Percentiles rank a stretch among this genome's conserved stretches.
Conservation (phyloP, 805 yeast species). For the Saccharomycopsis selenospora region DNA sequence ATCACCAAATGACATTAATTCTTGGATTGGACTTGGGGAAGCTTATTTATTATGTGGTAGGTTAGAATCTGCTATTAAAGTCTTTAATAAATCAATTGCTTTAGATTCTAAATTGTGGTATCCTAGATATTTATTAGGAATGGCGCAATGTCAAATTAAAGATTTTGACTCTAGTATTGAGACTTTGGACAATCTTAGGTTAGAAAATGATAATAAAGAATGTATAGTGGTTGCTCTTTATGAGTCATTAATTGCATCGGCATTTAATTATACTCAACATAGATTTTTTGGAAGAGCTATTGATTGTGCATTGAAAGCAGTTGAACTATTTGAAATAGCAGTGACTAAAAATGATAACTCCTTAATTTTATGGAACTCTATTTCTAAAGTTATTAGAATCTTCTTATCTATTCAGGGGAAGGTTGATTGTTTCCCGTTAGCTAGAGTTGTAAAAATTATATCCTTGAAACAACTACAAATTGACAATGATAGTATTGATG, state of each 20-base stretch:
- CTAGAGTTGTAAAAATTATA: constrained; percentile 28
- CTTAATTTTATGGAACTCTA: constrained; percentile 57
- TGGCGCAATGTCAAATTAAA: constrained; percentile 53
- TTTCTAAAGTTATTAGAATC: constrained; percentile 50
- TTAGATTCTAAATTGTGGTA: constrained; percentile 46
- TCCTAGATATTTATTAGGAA: constrained; percentile 60
- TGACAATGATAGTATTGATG: no score
- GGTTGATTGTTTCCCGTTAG: constrained; percentile 43
- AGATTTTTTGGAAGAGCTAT: constrained; percentile 61
- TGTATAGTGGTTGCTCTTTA: constrained; percentile 46
- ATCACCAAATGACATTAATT: constrained; percentile 56
- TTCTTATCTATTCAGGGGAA: constrained; percentile 50
- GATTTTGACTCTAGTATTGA: constrained; percentile 56
- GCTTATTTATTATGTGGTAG: constrained; percentile 83
- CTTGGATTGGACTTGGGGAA: constrained; percentile 96
- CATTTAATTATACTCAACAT: constrained; percentile 42
- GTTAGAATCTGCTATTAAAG: constrained; percentile 77
- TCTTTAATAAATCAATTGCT: constrained; percentile 57
- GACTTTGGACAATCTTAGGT: constrained; percentile 39
- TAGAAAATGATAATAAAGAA: constrained; percentile 39
- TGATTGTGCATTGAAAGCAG: constrained; percentile 28
- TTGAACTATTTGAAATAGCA: constrained; percentile 37
- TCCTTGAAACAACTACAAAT: no score
- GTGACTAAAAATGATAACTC: constrained; percentile 33
- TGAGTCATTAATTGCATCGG: constrained; percentile 49